Conservation (phyloP, 352 stramenopile species). For the Pythium phragmitis region DNA sequence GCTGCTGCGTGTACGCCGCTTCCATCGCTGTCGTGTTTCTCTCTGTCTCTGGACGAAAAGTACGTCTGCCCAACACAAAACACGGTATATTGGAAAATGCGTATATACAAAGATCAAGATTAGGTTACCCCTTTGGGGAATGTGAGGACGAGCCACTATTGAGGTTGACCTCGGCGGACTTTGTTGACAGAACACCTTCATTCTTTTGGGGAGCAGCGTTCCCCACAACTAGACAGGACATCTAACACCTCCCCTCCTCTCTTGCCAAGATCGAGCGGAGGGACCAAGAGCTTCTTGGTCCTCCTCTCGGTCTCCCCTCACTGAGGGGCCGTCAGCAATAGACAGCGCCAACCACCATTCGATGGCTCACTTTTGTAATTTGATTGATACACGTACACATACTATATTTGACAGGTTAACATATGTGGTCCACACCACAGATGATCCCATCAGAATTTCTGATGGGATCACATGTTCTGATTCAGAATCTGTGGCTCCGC, state of each 20-base stretch:
- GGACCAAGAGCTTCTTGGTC: not conserved
- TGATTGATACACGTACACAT: not conserved
- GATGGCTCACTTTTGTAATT: not conserved
- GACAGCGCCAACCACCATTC: not conserved
- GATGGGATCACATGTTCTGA: too few relatives aligned
- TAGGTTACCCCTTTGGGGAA: not conserved
- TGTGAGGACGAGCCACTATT: not conserved
- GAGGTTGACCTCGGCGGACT: not conserved
- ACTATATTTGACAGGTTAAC: not conserved
- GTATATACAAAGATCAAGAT: too few relatives aligned
- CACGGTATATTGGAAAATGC: not conserved
- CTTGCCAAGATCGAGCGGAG: too few relatives aligned
- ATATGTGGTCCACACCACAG: conserved; percentile 12
- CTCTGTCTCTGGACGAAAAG: not conserved
- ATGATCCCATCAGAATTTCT: not conserved
- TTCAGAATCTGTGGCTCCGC: not conserved
- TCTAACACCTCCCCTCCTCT: not conserved
- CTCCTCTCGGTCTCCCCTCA: not conserved
- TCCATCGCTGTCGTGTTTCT: conserved; percentile 6
- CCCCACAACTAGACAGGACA: not conserved
- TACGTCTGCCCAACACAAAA: not conserved
- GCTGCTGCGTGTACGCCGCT: conserved; percentile 6
- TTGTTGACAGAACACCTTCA: conserved; percentile 6
- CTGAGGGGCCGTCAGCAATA: not conserved
- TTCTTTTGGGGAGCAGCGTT: not conserved